A percentile compares a stretch with the other conserved stretches of the same genome.
phyloP scores from a whole-genome alignment of 2,329 filamentous ascomycete species.

The Apiospora rasikravindrae region DNA sequence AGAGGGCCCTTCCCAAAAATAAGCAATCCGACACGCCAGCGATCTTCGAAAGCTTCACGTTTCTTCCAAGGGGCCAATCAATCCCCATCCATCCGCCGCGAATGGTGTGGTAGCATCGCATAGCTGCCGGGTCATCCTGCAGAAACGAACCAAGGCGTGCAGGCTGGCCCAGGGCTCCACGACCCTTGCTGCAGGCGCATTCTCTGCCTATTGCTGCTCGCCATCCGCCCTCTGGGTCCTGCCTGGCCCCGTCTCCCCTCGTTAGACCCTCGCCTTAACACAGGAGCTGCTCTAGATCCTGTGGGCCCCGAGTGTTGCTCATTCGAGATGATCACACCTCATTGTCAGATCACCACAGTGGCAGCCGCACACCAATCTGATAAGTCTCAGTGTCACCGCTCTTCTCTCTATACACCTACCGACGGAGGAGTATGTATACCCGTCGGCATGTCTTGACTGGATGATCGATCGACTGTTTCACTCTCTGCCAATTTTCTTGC shows the following conservation, averaged over 20 bases:
- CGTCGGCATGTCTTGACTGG: not conserved
- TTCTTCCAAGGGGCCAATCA: not conserved
- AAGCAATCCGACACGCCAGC: not conserved
- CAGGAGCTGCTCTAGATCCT: not conserved
- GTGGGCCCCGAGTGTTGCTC: slow-evolving; percentile 5
- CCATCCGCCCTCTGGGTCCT: not conserved
- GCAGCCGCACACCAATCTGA: slow-evolving; percentile 10
- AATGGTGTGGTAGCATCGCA: not conserved
- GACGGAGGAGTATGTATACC: not conserved
- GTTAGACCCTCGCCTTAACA: not conserved
- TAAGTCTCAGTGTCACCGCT: slow-evolving; percentile 11
- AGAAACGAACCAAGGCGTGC: slow-evolving; percentile 14
- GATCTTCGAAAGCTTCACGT: not conserved
- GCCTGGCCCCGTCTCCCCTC: not conserved
- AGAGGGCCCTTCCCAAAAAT: not conserved
- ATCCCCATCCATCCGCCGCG: not conserved
- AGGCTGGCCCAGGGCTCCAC: not conserved
- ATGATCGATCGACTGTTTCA: slow-evolving; percentile 14
- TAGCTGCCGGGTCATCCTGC: slow-evolving; percentile 16
- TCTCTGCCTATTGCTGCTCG: not conserved
- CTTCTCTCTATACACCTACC: not conserved
- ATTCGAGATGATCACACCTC: slow-evolving; percentile 12
- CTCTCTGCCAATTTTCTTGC: not conserved
- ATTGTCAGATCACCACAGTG: slow-evolving; percentile 15
- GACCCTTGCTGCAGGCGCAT: not conserved